These are phyloP conservation scores for Flaveria linearis DNA, from an alignment of 129 eudicot genomes.

Conservation along the genomic window DNA sequence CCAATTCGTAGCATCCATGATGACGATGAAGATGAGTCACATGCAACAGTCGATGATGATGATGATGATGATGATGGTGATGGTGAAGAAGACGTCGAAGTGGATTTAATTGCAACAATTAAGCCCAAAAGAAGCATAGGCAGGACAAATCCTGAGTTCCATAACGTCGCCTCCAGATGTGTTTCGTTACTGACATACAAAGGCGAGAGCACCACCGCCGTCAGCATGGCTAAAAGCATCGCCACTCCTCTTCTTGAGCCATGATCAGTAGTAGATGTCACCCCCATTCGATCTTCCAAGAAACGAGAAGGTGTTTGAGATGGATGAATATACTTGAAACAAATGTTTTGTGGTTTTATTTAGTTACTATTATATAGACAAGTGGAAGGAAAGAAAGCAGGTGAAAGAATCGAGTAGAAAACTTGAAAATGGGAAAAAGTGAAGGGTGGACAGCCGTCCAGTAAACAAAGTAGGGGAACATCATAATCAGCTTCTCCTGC, in stretches of 20 bases:
- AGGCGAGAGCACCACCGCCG: slow-evolving; percentile 74
- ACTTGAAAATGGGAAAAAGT: slow-evolving; percentile 35
- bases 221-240: slow-evolving; percentile 60
- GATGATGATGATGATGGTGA: not conserved
- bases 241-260: slow-evolving; percentile 59
- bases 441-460: slow-evolving; percentile 38
- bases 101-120: slow-evolving; percentile 76
- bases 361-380: not conserved
- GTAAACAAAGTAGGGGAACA: slow-evolving; percentile 38
- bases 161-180: slow-evolving; percentile 43
- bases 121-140: slow-evolving; percentile 71
- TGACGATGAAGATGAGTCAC: slow-evolving; percentile 30
- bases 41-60: not conserved
- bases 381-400: slow-evolving; percentile 10
- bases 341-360: not conserved
- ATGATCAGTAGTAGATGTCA: not conserved
- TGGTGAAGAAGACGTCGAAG: slow-evolving; percentile 39
- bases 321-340: not conserved
- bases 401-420: slow-evolving; percentile 35
- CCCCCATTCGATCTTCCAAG: not conserved
- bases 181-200: slow-evolving; percentile 49
- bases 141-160: slow-evolving; percentile 80
- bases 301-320: not conserved
- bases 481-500: slow-evolving; percentile 22
- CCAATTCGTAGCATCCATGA: slow-evolving; percentile 50